Percentiles rank a stretch among this genome's conserved stretches.
phyloP scores from a whole-genome alignment of 257 asterid species.

The Petrea volubilis region DNA sequence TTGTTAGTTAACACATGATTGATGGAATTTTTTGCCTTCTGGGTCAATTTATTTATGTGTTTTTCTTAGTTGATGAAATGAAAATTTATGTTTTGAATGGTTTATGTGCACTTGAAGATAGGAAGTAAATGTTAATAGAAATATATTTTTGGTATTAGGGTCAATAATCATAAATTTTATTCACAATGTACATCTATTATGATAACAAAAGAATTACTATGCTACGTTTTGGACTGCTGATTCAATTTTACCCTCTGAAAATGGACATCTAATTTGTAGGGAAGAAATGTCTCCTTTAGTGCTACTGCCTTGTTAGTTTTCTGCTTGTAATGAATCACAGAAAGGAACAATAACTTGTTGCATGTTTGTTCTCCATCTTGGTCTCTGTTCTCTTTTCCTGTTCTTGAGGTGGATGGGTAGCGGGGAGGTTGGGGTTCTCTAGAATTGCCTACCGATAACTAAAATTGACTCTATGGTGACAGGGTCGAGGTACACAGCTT shows the following conservation, averaged over 20 bases:
- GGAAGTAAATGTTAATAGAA: background rate
- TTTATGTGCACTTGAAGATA: background rate
- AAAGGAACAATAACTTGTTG: background rate
- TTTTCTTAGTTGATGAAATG: background rate
- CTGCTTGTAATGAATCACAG: background rate
- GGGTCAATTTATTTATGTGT: background rate
- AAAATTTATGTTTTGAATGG: background rate
- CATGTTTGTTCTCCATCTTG: background rate
- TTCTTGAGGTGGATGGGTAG: background rate
- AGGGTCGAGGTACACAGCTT: constrained; percentile 85
- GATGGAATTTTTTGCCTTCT: background rate
- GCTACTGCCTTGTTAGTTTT: background rate
- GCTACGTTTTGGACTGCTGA: background rate
- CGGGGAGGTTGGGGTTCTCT: background rate
- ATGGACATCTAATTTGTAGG: background rate
- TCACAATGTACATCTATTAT: background rate
- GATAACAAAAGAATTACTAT: background rate
- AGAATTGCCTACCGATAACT: constrained; percentile 9
- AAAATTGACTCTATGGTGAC: constrained; percentile 25
- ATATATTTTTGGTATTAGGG: constrained; percentile 5
- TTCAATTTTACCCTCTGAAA: background rate
- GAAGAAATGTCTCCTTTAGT: background rate
- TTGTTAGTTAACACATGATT: no score
- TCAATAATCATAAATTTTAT: background rate
- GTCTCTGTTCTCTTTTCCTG: background rate